Conservation (phyloP, 306 rosid species). For the Quercus rubra region DNA sequence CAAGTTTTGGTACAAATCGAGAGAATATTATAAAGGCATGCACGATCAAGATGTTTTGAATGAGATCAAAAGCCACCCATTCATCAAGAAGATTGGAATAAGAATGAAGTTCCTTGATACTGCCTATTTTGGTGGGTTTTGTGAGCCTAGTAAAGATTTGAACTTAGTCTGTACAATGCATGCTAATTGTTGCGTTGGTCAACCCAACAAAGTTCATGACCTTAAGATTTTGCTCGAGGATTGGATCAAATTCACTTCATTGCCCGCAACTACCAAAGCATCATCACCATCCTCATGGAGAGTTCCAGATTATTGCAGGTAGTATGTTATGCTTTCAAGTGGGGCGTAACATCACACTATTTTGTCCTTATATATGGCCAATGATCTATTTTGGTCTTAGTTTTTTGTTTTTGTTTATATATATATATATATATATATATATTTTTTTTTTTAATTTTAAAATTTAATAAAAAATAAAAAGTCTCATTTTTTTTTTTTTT, state of each 20-base stretch:
- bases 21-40: slow-evolving; percentile 22
- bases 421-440: too few species aligned
- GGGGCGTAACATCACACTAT: too few species aligned
- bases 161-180: slow-evolving; percentile 66
- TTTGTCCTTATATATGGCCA: too few species aligned
- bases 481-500: too few species aligned
- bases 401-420: too few species aligned
- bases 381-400: too few species aligned
- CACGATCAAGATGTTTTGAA: slow-evolving; percentile 87
- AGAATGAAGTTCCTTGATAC: slow-evolving; percentile 66
- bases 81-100: slow-evolving; percentile 30
- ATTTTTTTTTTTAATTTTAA: too few species aligned
- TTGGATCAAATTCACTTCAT: slow-evolving; percentile 54
- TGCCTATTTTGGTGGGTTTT: slow-evolving; percentile 68
- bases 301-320: slow-evolving; percentile 71
- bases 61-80: slow-evolving; percentile 41
- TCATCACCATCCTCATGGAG: slow-evolving; percentile 44
- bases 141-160: slow-evolving; percentile 43
- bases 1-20: slow-evolving; percentile 65
- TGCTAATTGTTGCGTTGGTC: slow-evolving; percentile 87
- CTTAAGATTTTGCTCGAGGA: slow-evolving; percentile 67
- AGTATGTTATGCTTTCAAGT: not conserved
- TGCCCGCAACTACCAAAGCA: not conserved
- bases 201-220: slow-evolving; percentile 62
- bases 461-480: too few species aligned